phyloP scores from a whole-genome alignment of 169 alveolate genomes.

The Cryptosporidium parvum region DNA sequence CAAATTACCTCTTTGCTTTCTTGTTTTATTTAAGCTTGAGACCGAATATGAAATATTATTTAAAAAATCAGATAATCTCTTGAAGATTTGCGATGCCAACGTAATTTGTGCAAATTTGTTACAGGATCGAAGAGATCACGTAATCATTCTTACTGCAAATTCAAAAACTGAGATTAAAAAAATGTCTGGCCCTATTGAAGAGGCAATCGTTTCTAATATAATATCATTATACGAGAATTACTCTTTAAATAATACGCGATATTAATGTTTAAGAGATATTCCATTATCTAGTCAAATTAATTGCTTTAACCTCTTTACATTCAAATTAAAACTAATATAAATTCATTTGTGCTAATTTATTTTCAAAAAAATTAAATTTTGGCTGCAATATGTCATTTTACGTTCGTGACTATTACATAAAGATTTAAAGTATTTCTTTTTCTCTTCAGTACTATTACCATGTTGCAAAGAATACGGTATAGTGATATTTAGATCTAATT shows the following conservation, averaged over 20 bases:
- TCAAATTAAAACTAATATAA: constrained; percentile 8
- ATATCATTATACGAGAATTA: neutral
- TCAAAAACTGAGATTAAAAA: constrained; percentile 17
- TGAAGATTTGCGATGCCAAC: constrained; percentile 78
- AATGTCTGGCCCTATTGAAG: constrained; percentile 37
- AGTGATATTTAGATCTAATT: neutral
- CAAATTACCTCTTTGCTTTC: constrained; percentile 56
- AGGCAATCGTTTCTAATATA: constrained; percentile 19
- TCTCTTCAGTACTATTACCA: neutral
- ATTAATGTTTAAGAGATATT: neutral
- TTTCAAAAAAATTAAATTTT: neutral
- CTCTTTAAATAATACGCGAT: neutral
- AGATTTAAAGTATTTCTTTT: neutral
- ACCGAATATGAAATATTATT: constrained; percentile 80
- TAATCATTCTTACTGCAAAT: constrained; percentile 20
- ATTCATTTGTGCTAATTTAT: neutral
- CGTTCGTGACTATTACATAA: neutral
- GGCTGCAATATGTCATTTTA: neutral
- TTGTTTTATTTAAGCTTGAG: constrained; percentile 83
- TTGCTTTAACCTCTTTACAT: constrained; percentile 18
- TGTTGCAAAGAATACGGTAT: neutral
- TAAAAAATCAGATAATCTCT: constrained; percentile 76
- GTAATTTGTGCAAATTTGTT: constrained; percentile 81
- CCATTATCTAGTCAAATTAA: neutral
- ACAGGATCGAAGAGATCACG: constrained; percentile 71